Conservation (phyloP, 1,284 basidiomycete species). For the Xerocomus amazonicus region DNA sequence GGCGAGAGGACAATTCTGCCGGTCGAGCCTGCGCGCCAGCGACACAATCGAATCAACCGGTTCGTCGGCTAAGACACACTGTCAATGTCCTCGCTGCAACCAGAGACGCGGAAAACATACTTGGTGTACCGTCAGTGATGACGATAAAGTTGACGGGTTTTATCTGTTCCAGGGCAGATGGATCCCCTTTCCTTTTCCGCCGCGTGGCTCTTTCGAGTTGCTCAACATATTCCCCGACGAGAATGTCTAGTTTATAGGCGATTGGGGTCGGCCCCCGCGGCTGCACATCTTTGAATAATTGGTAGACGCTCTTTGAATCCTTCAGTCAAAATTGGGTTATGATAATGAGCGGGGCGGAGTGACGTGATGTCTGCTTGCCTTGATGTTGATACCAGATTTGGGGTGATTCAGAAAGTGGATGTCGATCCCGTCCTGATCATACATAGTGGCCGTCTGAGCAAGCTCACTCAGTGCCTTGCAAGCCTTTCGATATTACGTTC, state of each 20-base stretch:
- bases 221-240: conserved; percentile 46
- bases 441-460: conserved; percentile 37
- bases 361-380: conserved; percentile 8
- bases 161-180: conserved; percentile 31
- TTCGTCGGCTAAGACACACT: conserved; percentile 42
- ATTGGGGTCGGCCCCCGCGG: conserved; percentile 50
- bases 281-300: conserved; percentile 41
- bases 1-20: conserved; percentile 45
- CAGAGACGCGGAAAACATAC: conserved; percentile 26
- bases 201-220: conserved; percentile 39
- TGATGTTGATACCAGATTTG: conserved; percentile 14
- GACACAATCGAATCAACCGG: conserved; percentile 47
- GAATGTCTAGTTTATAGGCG: conserved; percentile 44
- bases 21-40: conserved; percentile 47
- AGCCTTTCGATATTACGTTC: conserved; percentile 4
- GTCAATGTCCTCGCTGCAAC: background rate
- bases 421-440: conserved; percentile 47
- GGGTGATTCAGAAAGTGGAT: conserved; percentile 44
- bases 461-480: conserved; percentile 40
- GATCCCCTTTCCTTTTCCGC: conserved; percentile 30
- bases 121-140: conserved; percentile 59
- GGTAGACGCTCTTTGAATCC: conserved; percentile 33
- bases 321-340: conserved; percentile 12
- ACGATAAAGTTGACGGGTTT: conserved; percentile 61
- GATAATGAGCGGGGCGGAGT: background rate